Conservation (phyloP, 2,329 filamentous ascomycete species). For the Cladosporium cucumerinum region DNA sequence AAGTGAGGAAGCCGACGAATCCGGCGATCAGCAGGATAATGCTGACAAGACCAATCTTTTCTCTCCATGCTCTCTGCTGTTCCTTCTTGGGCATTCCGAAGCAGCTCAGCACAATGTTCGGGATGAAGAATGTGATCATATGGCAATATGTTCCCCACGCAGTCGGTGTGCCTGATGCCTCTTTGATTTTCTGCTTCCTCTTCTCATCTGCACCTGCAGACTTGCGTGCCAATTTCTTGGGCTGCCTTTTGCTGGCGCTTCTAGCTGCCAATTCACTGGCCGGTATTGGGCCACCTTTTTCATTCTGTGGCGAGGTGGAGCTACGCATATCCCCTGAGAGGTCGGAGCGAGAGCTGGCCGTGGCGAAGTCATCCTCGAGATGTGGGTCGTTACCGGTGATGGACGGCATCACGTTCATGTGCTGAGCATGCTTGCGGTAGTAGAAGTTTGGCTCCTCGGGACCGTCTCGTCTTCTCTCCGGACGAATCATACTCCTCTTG, state of each 20-base stretch:
- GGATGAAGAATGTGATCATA: constrained; percentile 90
- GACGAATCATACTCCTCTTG: constrained; percentile 84
- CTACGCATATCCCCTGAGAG: constrained; percentile 33
- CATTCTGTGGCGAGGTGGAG: constrained; percentile 40
- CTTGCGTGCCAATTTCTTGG: constrained; percentile 53
- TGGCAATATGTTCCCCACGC: constrained; percentile 95
- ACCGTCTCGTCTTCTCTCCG: constrained; percentile 82
- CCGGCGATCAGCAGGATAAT: constrained; percentile 85
- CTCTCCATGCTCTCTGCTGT: constrained; percentile 89
- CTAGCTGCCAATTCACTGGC: constrained; percentile 21
- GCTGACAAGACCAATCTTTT: constrained; percentile 96
- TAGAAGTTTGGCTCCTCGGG: constrained; percentile 90
- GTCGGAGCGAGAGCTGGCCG: constrained; percentile 59
- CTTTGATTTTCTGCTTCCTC: constrained; percentile 54
- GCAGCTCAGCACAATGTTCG: constrained; percentile 77
- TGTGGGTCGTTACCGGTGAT: constrained; percentile 90
- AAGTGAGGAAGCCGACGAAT: constrained; percentile 91
- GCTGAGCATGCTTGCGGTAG: constrained; percentile 90
- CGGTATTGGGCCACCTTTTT: constrained; percentile 23
- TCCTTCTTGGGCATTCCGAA: constrained; percentile 82
- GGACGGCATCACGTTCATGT: constrained; percentile 86
- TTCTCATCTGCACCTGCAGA: constrained; percentile 61
- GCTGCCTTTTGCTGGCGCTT: constrained; percentile 34
- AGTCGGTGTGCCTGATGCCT: constrained; percentile 72
- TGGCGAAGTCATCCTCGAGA: constrained; percentile 59